These are phyloP conservation scores for Immersiporthe knoxdaviesiana DNA, from an alignment of 2,329 filamentous ascomycete species.

Conservation along the genomic window DNA sequence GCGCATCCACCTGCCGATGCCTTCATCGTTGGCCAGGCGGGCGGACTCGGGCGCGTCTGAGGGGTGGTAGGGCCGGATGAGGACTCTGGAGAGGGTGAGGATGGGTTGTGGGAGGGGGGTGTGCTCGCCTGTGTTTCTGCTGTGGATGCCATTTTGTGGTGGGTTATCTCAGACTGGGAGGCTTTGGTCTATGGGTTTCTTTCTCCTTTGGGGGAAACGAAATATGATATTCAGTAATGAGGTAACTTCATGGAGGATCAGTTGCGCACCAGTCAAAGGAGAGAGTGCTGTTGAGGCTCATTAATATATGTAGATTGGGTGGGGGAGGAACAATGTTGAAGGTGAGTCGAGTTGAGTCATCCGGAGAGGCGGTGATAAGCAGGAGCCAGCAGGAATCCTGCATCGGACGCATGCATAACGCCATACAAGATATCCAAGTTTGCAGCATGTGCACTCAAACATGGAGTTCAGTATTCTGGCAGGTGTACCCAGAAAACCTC, in stretches of 20 bases:
- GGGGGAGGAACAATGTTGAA: background rate
- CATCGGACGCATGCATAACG: background rate
- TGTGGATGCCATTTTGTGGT: conserved; percentile 16
- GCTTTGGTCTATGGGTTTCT: background rate
- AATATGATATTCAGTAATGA: no score
- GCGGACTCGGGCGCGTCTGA: conserved; percentile 45
- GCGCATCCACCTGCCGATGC: conserved; percentile 46
- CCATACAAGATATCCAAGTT: background rate
- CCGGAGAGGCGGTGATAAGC: background rate
- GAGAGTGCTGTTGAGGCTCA: background rate
- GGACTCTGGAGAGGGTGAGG: conserved; percentile 37
- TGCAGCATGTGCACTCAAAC: no score
- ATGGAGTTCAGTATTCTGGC: no score
- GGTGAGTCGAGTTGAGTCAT: background rate
- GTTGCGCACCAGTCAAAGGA: background rate
- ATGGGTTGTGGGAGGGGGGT: conserved; percentile 32
- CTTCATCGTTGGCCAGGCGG: conserved; percentile 43
- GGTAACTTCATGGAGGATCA: no score
- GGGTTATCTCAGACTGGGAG: background rate
- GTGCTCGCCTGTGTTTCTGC: conserved; percentile 11
- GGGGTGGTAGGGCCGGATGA: conserved; percentile 46
- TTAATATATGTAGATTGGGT: background rate
- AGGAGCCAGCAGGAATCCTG: background rate
- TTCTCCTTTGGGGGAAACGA: no score
- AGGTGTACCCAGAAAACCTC: no score